Evolutionary conservation across 768 basidiomycete genomes (phyloP), one percentile per base, ranked within the genome.

Genomic region (Serendipita sp.): DNA sequence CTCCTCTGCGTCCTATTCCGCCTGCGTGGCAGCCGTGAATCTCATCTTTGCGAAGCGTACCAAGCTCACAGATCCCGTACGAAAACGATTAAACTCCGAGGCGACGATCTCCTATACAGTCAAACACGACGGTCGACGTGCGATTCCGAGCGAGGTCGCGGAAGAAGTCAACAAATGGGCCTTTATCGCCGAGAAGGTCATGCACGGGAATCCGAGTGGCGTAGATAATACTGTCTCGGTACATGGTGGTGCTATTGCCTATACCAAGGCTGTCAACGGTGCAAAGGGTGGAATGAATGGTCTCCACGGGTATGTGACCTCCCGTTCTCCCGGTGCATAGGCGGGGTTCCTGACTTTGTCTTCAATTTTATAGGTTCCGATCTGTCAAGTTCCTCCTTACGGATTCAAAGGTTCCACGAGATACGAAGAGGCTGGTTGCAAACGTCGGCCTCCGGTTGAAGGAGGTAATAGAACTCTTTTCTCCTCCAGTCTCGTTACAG

Each of bases 191-290:
- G 96, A 99, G 75, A 98, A 98, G 73, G 86, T 99, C 43, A 75
- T 97, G 60, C 96, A 99, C 71, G 96, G 96, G 0, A 98, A 88
- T 69, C 96, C 96, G 2, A 95, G 91, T 68, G 96, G 96, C 7
- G 88, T 99, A 24, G 96, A 99, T 72, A 98, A 99, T 72, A 88
- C 93, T 20, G 90, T 97, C 38, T 81, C 89, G 16, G 88, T 92
- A 0, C 88, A 85, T 69, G 96, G 96, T 20, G 95, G 95, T 53
- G 96, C 92, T 28, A 77, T 98, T 66, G 82, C 85, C 20, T 99
- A 95, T 74, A 89, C 86, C 17, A 82, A 88, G 62, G 76, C 89
- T 67, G 84, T 87, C 64, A 90, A 86, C 65, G 82, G 79, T 60
- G 83, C 77, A 74, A 82, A 84, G 72, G 82, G 85, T 65, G 88